Evolutionary conservation across 768 basidiomycete genomes (phyloP).

Genomic region (Psilocybe cubensis): DNA sequence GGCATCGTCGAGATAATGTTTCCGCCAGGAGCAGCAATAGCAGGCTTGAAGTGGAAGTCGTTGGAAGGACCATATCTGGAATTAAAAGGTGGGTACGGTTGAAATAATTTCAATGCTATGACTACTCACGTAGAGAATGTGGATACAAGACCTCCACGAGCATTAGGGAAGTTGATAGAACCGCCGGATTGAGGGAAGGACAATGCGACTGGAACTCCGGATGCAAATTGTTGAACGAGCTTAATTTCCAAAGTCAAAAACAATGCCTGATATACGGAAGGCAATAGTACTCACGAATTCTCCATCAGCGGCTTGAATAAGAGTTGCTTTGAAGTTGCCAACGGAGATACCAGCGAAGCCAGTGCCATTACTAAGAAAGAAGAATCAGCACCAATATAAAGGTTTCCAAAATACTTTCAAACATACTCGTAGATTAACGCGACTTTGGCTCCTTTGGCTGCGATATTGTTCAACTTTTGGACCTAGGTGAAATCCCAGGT

Average conservation of each 20-base stretch:
- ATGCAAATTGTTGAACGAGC: conserved; percentile 54
- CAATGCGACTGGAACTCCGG: conserved; percentile 43
- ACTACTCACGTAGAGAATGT: conserved; percentile 43
- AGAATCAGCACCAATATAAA: neutral
- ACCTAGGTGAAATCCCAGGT: conserved; percentile 28
- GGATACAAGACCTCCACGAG: conserved; percentile 58
- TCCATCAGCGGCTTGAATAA: conserved; percentile 60
- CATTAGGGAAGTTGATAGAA: conserved; percentile 45
- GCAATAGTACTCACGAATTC: conserved; percentile 45
- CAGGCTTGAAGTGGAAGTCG: conserved; percentile 58
- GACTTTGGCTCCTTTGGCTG: conserved; percentile 53
- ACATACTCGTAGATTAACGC: conserved; percentile 60
- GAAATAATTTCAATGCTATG: neutral
- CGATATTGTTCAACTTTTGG: conserved; percentile 54
- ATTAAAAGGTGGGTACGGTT: neutral
- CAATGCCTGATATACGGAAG: neutral
- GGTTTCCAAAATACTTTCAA: neutral
- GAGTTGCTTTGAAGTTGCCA: conserved; percentile 48
- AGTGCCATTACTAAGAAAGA: conserved; percentile 44
- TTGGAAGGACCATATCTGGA: conserved; percentile 59
- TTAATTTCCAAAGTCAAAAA: conserved; percentile 20
- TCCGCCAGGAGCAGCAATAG: conserved; percentile 52
- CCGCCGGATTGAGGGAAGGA: conserved; percentile 54
- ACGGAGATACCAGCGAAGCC: conserved; percentile 46
- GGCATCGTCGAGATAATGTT: conserved; percentile 51